Evolutionary conservation across 441 rosid species (phyloP).

Genomic region (Populus hybrid): DNA sequence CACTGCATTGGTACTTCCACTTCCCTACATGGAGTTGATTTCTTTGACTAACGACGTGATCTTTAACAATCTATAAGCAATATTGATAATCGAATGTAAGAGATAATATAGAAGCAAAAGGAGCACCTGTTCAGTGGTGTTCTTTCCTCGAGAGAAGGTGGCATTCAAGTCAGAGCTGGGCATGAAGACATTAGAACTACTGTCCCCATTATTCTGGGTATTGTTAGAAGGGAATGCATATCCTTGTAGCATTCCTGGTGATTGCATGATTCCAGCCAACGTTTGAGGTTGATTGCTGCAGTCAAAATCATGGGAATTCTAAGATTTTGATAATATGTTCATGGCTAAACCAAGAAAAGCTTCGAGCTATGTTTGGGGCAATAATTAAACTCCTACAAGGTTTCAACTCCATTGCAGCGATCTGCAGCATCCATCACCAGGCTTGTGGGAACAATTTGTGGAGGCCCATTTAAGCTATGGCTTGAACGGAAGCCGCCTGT

Average conservation of each 20-base stretch:
- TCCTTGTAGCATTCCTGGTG: not conserved
- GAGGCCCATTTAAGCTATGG: conserved; percentile 10
- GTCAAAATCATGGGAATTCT: not conserved
- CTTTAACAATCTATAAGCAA: not conserved
- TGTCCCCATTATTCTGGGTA: not conserved
- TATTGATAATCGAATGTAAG: not conserved
- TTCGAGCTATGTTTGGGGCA: not conserved
- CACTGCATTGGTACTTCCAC: not conserved
- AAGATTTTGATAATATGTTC: not conserved
- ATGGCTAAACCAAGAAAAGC: too few species aligned
- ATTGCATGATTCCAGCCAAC: conserved; percentile 8
- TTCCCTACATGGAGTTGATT: conserved; percentile 5
- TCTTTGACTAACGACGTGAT: not conserved
- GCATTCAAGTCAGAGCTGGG: not conserved
- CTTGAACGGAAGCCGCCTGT: conserved; percentile 4
- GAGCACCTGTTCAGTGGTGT: not conserved
- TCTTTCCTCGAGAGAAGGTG: too few species aligned
- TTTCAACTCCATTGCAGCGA: not conserved
- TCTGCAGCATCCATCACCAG: not conserved
- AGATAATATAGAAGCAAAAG: too few species aligned
- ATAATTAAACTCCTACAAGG: conserved; percentile 13
- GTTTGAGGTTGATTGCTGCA: conserved; percentile 14
- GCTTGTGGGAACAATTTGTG: conserved; percentile 2
- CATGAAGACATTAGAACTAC: not conserved
- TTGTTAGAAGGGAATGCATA: not conserved